Percentiles rank a stretch among this genome's conserved stretches.
Conservation (phyloP, 2,329 filamentous ascomycete genomes). For the Pseudogymnoascus pannorum region DNA sequence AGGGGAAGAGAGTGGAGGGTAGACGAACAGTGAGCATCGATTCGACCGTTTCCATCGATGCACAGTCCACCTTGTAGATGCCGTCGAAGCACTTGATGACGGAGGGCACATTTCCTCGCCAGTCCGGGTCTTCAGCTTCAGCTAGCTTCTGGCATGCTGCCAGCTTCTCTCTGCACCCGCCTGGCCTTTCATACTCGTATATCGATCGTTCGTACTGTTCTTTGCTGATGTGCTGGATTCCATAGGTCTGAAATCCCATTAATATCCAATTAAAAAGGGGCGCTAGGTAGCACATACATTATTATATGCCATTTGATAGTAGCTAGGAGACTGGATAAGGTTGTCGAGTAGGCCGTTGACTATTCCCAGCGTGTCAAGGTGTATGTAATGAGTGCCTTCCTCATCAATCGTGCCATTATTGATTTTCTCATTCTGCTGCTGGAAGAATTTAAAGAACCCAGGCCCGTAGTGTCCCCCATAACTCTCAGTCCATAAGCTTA, state of each 20-base stretch:
- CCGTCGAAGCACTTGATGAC: slow-evolving; percentile 47
- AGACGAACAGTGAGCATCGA: not conserved
- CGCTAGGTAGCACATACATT: slow-evolving; percentile 39
- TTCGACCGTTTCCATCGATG: not conserved
- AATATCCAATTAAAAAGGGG: not conserved
- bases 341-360: slow-evolving; percentile 62
- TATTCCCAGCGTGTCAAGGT: slow-evolving; percentile 56
- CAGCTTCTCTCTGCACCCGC: slow-evolving; percentile 44
- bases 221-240: not conserved
- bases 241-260: not conserved
- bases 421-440: slow-evolving; percentile 53
- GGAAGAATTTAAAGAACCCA: slow-evolving; percentile 46
- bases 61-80: slow-evolving; percentile 42
- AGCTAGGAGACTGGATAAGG: slow-evolving; percentile 39
- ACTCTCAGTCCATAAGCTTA: slow-evolving; percentile 58
- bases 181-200: slow-evolving; percentile 35
- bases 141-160: slow-evolving; percentile 33
- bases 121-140: not conserved
- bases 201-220: slow-evolving; percentile 19
- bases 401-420: slow-evolving; percentile 38
- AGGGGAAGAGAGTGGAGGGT: slow-evolving; percentile 47
- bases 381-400: slow-evolving; percentile 46
- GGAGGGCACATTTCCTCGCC: slow-evolving; percentile 5
- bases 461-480: slow-evolving; percentile 63
- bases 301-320: slow-evolving; percentile 21